Evolutionary conservation across 2,329 filamentous ascomycete genomes (phyloP), one percentile per base, ranked within the genome.

Genomic region (Phialophora verrucosa): DNA sequence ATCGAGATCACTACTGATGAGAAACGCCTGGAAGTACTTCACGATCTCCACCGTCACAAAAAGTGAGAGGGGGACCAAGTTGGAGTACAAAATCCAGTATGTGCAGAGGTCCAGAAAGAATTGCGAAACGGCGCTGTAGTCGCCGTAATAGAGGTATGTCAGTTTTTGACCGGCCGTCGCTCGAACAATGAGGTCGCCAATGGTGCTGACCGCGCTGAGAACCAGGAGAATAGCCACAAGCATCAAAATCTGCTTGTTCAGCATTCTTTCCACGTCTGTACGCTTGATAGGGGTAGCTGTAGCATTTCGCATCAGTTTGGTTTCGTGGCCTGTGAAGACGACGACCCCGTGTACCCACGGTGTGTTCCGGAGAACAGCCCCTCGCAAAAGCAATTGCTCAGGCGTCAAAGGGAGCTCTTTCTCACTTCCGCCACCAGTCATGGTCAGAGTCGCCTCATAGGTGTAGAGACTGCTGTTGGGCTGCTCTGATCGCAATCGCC

Each of bases 381-480:
- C 95, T 83, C 95, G 89, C 38, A 99, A 86, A 20, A 99, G 84
- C 49, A 99, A 85, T 78, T 99, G 95, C 76, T 99, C 95, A 0
- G 95, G 95, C 71, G 91, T 91, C 62, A 99, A 80, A 1, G 96
- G 85, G 57, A 98, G 81, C 76, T 98, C 94, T 79, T 96, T 97
- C 79, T 99, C 95, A 42, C 93, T 92, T 20, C 93, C 93, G 51
- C 93, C 93, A 54, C 90, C 86, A 74, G 94, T 89, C 85, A 98
- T 91, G 0, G 93, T 98, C 77, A 99, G 78, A 0, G 94, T 97
- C 47, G 93, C 95, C 79, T 99, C 96, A 77, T 98, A 99, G 0
- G 95, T 99, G 79, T 99, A 99, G 42, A 99, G 83, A 78, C 93
- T 98, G 81, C 93, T 97, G 83, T 99, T 99, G 25, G 95, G 95